Percentiles rank a stretch among this genome's conserved stretches.
These are phyloP conservation scores for Micractinium sp. DNA, from an alignment of 139 green algal species.

Conservation along the genomic window DNA sequence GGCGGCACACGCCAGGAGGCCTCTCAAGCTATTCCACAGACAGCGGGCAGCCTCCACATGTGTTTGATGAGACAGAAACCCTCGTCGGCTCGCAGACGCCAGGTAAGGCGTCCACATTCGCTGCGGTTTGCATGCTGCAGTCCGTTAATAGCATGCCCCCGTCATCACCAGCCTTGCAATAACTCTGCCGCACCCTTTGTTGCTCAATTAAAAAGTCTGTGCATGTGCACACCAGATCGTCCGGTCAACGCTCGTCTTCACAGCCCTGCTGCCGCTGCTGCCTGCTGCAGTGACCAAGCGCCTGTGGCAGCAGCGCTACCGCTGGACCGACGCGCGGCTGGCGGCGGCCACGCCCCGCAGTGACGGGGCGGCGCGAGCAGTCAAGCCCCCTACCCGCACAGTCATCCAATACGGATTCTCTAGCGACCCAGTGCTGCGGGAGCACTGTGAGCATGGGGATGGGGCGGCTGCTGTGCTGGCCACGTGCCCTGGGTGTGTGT, in stretches of 20 bases:
- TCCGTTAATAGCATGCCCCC: not conserved
- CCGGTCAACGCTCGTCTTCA: not conserved
- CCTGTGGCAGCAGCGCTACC: constrained; percentile 20
- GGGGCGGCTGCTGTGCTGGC: not conserved
- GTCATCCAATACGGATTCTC: constrained; percentile 19
- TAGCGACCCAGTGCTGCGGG: constrained; percentile 5
- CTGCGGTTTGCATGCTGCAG: too few relatives aligned
- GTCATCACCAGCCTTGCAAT: not conserved
- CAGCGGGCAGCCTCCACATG: not conserved
- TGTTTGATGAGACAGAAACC: not conserved
- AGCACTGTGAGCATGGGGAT: constrained; percentile 4
- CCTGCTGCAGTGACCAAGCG: constrained; percentile 1
- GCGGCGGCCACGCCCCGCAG: not conserved
- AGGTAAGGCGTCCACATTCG: not conserved
- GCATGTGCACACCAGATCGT: not conserved
- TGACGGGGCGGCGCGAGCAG: not conserved
- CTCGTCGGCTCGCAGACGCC: constrained; percentile 16
- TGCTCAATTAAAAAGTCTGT: not conserved
- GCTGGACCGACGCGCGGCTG: constrained; percentile 18
- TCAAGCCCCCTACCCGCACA: not conserved
- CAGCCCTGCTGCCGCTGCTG: not conserved
- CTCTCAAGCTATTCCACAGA: not conserved
- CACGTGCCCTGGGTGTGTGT: not conserved
- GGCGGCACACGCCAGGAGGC: not conserved
- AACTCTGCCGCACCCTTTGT: not conserved